phyloP scores from a whole-genome alignment of 495 filamentous ascomycete genomes.

The Lindgomyces ingoldianus region DNA sequence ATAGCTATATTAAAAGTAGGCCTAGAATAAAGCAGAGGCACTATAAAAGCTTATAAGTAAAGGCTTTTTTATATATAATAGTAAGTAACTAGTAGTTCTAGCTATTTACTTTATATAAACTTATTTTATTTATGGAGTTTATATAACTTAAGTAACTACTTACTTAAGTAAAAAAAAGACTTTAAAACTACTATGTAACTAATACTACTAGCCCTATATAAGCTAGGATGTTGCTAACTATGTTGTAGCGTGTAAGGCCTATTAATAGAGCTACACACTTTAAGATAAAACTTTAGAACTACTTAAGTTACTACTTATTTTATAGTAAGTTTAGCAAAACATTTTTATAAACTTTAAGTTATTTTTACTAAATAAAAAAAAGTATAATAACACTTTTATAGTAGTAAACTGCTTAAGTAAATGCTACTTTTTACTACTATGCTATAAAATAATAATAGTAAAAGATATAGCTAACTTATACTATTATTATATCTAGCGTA shows the following conservation, averaged over 20 bases:
- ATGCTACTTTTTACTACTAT: neutral
- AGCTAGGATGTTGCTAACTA: slow-evolving; percentile 19
- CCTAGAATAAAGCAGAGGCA: neutral
- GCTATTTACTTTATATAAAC: neutral
- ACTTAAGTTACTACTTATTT: slow-evolving; percentile 31
- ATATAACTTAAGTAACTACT: slow-evolving; percentile 9
- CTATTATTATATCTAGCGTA: slow-evolving; percentile 9
- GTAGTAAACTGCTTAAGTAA: neutral
- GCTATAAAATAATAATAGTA: neutral
- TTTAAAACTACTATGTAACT: neutral
- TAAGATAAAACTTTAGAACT: slow-evolving; percentile 22
- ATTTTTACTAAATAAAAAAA: neutral
- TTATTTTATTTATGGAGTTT: neutral
- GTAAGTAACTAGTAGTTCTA: neutral
- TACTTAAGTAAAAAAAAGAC: neutral
- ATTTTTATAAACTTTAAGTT: neutral
- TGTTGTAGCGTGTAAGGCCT: slow-evolving; percentile 25
- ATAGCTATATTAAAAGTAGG: neutral
- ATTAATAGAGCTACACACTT: slow-evolving; percentile 15
- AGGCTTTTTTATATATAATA: neutral
- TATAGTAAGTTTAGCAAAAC: slow-evolving; percentile 10
- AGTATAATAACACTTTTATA: neutral
- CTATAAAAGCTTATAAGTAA: slow-evolving; percentile 11
- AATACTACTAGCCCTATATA: slow-evolving; percentile 24
- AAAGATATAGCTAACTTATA: neutral